These are phyloP conservation scores for Neonectria hederae DNA, from an alignment of 2,329 filamentous ascomycete species.

Conservation along the genomic window DNA sequence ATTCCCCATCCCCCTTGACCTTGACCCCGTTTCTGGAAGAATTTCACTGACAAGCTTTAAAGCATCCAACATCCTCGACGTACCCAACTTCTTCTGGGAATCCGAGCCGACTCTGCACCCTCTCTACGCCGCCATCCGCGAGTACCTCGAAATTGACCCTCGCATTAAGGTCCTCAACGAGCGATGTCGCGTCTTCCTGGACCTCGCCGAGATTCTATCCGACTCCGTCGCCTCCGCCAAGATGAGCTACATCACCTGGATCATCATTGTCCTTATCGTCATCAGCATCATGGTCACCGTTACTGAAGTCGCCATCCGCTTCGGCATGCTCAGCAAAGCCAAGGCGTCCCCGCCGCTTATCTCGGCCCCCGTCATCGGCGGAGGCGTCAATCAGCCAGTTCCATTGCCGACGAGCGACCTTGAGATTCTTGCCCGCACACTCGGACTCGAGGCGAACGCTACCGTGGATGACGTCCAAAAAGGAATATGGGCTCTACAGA, in stretches of 20 bases:
- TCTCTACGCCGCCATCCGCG: slow-evolving; percentile 91
- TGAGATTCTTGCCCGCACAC: slow-evolving; percentile 47
- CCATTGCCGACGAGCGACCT: slow-evolving; percentile 44
- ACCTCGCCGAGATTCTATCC: slow-evolving; percentile 92
- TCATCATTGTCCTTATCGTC: slow-evolving; percentile 93
- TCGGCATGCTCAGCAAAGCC: slow-evolving; percentile 70
- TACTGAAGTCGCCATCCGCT: slow-evolving; percentile 87
- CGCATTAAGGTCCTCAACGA: slow-evolving; percentile 98
- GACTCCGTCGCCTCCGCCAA: slow-evolving; percentile 93
- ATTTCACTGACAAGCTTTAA: slow-evolving; percentile 27
- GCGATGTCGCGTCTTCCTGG: slow-evolving; percentile 93
- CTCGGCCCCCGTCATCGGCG: slow-evolving; percentile 30
- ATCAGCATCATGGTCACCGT: slow-evolving; percentile 92
- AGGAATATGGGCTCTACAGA: slow-evolving; percentile 46
- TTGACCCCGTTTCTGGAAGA: slow-evolving; percentile 4
- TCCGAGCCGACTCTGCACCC: slow-evolving; percentile 94
- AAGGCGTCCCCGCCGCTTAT: slow-evolving; percentile 25
- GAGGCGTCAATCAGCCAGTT: slow-evolving; percentile 21
- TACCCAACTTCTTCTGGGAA: slow-evolving; percentile 99
- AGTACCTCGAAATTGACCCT: slow-evolving; percentile 97
- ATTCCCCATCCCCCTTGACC: neutral
- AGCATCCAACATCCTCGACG: slow-evolving; percentile 96
- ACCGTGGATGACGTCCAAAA: slow-evolving; percentile 48
- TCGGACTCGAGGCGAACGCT: slow-evolving; percentile 48
- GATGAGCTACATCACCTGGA: slow-evolving; percentile 97